phyloP scores from a whole-genome alignment of 306 rosid genomes.

The Medicago lupulina region DNA sequence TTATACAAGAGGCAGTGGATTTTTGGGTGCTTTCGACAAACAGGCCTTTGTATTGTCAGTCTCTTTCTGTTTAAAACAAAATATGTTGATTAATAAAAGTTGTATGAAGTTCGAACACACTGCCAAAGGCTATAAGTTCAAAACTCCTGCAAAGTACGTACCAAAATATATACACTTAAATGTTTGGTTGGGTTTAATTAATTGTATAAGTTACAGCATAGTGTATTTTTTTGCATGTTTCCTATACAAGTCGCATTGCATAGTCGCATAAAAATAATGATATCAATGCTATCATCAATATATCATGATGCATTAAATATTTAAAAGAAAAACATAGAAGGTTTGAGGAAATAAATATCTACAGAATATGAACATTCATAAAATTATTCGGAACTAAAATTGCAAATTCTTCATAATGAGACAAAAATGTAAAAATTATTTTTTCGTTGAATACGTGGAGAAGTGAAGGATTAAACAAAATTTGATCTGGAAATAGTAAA shows the following conservation, averaged over 20 bases:
- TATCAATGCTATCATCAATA: not conserved
- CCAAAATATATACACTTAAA: not conserved
- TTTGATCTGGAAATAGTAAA: slow-evolving; percentile 23
- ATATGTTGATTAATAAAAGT: slow-evolving; percentile 26
- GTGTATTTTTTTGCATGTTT: not conserved
- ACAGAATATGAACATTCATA: not conserved
- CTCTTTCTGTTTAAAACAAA: slow-evolving; percentile 36
- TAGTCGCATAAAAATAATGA: not conserved
- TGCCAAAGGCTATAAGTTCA: slow-evolving; percentile 29
- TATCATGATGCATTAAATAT: not conserved
- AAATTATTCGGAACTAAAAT: too few species aligned
- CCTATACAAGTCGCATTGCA: not conserved
- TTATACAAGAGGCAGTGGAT: slow-evolving; percentile 35
- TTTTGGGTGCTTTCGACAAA: slow-evolving; percentile 44
- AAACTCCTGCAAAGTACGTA: slow-evolving; percentile 30
- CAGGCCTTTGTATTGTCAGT: slow-evolving; percentile 42
- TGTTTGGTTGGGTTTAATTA: slow-evolving; percentile 31
- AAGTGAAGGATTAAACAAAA: slow-evolving; percentile 11
- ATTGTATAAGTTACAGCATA: slow-evolving; percentile 13
- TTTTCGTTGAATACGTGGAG: not conserved
- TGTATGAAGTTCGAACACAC: slow-evolving; percentile 15
- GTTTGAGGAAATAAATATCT: not conserved
- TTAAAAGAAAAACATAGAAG: not conserved
- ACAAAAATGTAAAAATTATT: too few species aligned
- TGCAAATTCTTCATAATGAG: not conserved